phyloP scores from a whole-genome alignment of 2,329 filamentous ascomycete species.

The Lojkania enalia region DNA sequence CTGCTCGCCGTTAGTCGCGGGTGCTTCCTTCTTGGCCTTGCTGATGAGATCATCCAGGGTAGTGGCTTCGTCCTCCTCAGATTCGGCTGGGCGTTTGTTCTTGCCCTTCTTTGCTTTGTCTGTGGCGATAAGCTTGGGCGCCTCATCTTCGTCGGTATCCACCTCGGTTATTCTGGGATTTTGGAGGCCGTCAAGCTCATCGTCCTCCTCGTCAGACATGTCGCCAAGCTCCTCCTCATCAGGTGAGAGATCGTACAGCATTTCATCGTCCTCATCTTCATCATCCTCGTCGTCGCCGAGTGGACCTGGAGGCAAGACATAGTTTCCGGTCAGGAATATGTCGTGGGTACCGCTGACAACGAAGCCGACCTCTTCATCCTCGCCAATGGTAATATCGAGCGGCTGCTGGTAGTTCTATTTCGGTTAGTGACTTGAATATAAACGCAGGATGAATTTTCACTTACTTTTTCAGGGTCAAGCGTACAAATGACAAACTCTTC shows the following conservation, averaged over 20 bases:
- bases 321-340: slow-evolving; percentile 94
- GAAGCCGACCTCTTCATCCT: slow-evolving; percentile 91
- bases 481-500: slow-evolving; percentile 96
- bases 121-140: slow-evolving; percentile 57
- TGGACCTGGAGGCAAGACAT: slow-evolving; percentile 71
- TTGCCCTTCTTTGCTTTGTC: slow-evolving; percentile 66
- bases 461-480: slow-evolving; percentile 87
- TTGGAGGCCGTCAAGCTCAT: slow-evolving; percentile 63
- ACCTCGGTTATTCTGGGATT: slow-evolving; percentile 84
- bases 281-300: slow-evolving; percentile 64
- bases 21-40: slow-evolving; percentile 64
- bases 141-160: slow-evolving; percentile 72
- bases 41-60: slow-evolving; percentile 81
- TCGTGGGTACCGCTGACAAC: slow-evolving; percentile 86
- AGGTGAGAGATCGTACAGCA: slow-evolving; percentile 78
- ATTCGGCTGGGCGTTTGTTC: slow-evolving; percentile 89
- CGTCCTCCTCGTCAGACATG: slow-evolving; percentile 53
- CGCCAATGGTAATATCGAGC: slow-evolving; percentile 86
- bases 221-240: slow-evolving; percentile 75
- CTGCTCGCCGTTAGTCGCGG: slow-evolving; percentile 60
- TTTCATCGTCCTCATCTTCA: slow-evolving; percentile 61
- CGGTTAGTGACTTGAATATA: too few species aligned
- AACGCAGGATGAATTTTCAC: too few species aligned
- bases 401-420: slow-evolving; percentile 96
- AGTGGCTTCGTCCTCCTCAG: slow-evolving; percentile 60